A percentile compares a stretch with the other conserved stretches of the same genome.
These are phyloP conservation scores for Pleodorina starrii DNA, from an alignment of 139 green algal species.

Conservation along the genomic window DNA sequence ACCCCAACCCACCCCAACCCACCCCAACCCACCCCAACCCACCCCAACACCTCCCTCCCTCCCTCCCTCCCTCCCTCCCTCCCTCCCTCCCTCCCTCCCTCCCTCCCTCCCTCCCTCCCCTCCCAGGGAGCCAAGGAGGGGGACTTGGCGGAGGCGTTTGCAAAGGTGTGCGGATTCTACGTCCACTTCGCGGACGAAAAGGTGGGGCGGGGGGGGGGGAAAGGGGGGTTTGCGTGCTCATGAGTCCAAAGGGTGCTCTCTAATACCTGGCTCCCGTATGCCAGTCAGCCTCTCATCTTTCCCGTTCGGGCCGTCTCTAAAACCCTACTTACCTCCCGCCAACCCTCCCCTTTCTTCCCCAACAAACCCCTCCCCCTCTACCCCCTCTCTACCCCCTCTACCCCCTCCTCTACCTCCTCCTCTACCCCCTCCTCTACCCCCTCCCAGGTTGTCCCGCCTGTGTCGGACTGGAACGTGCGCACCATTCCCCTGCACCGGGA, in stretches of 20 bases:
- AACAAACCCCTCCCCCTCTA: neutral
- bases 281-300: too few species aligned
- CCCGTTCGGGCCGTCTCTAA: too few species aligned
- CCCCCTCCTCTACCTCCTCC: neutral
- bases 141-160: slow-evolving; percentile 68
- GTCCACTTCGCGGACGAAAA: slow-evolving; percentile 70
- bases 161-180: slow-evolving; percentile 60
- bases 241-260: neutral
- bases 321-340: too few species aligned
- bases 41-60: too few species aligned
- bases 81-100: neutral
- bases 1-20: too few species aligned
- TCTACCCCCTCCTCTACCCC: neutral
- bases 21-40: too few species aligned
- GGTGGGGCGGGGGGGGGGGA: slow-evolving; percentile 15
- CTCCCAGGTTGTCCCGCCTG: slow-evolving; percentile 49
- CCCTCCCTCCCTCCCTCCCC: neutral
- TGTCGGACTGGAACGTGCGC: slow-evolving; percentile 68
- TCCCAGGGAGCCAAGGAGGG: slow-evolving; percentile 63
- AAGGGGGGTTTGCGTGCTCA: neutral
- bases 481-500: slow-evolving; percentile 57
- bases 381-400: neutral
- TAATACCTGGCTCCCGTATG: neutral
- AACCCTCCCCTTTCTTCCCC: too few species aligned
- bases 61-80: too few species aligned